Evolutionary conservation across 306 rosid genomes (phyloP).

Genomic region (Quercus suber): DNA sequence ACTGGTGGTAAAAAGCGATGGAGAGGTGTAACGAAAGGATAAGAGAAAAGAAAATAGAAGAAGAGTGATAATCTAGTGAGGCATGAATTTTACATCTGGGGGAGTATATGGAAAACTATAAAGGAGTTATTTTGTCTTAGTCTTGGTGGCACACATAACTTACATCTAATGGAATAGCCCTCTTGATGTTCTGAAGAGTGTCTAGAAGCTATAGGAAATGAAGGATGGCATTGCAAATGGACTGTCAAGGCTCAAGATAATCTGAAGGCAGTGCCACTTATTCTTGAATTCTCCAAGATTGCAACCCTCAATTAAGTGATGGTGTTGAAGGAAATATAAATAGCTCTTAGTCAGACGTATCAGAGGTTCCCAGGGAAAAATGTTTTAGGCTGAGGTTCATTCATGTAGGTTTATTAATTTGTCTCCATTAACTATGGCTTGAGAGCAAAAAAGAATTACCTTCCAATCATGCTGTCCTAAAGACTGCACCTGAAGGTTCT

Average conservation of each 20-base stretch:
- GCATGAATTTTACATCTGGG: not conserved
- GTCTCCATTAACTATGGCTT: constrained; percentile 5
- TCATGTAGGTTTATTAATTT: constrained; percentile 10
- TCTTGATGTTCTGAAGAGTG: not conserved
- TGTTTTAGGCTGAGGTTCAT: not conserved
- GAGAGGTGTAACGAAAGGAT: not conserved
- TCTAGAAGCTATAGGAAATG: not conserved
- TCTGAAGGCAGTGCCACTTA: not conserved
- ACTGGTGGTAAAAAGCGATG: not conserved
- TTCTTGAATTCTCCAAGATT: not conserved
- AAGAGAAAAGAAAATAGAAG: not conserved
- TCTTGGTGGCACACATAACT: not conserved
- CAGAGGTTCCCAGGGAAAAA: not conserved
- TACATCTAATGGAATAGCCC: constrained; percentile 11
- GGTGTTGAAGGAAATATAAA: not conserved
- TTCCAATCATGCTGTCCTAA: constrained; percentile 84
- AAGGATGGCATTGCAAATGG: not conserved
- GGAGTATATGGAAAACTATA: not conserved
- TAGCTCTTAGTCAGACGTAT: not conserved
- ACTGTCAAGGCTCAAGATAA: not conserved
- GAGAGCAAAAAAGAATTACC: constrained; percentile 36
- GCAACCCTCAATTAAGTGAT: constrained; percentile 3
- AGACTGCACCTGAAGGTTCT: constrained; percentile 76
- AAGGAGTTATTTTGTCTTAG: not conserved
- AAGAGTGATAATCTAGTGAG: not conserved